These are phyloP conservation scores for Aspergillus flavus DNA, from an alignment of 2,329 filamentous ascomycete genomes.

Conservation along the genomic window DNA sequence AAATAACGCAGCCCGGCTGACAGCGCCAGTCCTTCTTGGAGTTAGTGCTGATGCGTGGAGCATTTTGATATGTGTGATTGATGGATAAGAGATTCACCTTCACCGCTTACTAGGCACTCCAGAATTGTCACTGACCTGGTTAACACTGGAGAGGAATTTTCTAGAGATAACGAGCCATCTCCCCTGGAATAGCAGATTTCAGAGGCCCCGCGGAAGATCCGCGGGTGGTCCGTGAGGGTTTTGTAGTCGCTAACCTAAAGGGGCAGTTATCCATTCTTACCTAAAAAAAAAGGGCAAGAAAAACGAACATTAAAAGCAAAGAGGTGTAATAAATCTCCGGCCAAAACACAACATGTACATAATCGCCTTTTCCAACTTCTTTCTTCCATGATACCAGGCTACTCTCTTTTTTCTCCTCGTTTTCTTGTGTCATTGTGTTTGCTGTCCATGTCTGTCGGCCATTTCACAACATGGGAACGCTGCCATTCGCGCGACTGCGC, in stretches of 20 bases:
- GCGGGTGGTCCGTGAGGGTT: not conserved
- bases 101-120: too few species aligned
- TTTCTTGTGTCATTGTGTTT: not conserved
- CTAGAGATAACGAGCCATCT: too few species aligned
- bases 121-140: too few species aligned
- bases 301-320: not conserved
- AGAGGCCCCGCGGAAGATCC: too few species aligned
- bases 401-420: not conserved
- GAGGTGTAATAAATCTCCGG: not conserved
- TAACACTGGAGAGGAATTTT: too few species aligned
- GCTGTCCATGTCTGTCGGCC: not conserved
- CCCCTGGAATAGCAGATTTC: too few species aligned
- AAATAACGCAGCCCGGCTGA: too few species aligned
- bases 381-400: not conserved
- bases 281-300: not conserved
- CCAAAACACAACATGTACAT: not conserved
- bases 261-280: not conserved
- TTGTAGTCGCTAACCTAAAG: not conserved
- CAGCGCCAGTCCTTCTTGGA: too few species aligned
- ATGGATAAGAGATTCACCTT: too few species aligned
- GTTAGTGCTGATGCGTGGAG: too few species aligned
- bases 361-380: not conserved
- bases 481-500: not conserved
- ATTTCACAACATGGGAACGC: not conserved
- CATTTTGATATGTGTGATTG: too few species aligned